These are phyloP conservation scores for Coemansia sp. DNA, from an alignment of 192 early-diverging fungal genomes.

Conservation along the genomic window DNA sequence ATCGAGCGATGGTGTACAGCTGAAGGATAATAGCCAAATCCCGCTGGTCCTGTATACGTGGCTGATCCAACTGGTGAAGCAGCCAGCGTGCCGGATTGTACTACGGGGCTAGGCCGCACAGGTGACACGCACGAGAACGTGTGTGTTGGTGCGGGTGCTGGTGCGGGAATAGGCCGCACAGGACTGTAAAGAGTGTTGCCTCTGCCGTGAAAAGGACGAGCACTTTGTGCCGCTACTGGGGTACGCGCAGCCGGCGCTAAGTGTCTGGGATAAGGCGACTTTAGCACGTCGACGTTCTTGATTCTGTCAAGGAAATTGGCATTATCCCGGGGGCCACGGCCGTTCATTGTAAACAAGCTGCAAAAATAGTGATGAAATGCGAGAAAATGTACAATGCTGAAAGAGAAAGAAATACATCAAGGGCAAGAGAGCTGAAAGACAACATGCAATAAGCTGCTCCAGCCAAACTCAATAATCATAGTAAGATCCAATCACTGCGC, in stretches of 20 bases:
- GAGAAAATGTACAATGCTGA: constrained; percentile 7
- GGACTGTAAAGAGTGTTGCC: not conserved
- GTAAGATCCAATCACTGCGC: not conserved
- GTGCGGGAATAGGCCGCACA: constrained; percentile 11
- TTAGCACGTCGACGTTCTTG: constrained; percentile 33
- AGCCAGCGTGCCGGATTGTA: not conserved
- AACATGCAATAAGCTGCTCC: not conserved
- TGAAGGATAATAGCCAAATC: not conserved
- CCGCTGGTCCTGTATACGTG: not conserved
- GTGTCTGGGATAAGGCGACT: constrained; percentile 42
- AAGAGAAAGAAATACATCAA: not conserved
- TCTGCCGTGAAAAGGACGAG: constrained; percentile 8
- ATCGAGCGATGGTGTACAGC: constrained; percentile 14
- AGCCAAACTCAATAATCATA: not conserved
- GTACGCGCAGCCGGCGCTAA: constrained; percentile 10
- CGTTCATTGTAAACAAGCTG: constrained; percentile 17
- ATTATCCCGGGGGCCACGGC: constrained; percentile 14
- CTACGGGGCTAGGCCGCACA: constrained; percentile 15
- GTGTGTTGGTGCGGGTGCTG: not conserved
- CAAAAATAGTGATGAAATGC: not conserved
- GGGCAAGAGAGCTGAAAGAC: not conserved
- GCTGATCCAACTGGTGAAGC: constrained; percentile 1
- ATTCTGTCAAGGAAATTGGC: constrained; percentile 42
- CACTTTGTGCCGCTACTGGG: constrained; percentile 9
- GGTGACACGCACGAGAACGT: constrained; percentile 1